Base-by-base conservation (phyloP, 768 basidiomycete species). In the Holtermannia corniformis region DNA sequence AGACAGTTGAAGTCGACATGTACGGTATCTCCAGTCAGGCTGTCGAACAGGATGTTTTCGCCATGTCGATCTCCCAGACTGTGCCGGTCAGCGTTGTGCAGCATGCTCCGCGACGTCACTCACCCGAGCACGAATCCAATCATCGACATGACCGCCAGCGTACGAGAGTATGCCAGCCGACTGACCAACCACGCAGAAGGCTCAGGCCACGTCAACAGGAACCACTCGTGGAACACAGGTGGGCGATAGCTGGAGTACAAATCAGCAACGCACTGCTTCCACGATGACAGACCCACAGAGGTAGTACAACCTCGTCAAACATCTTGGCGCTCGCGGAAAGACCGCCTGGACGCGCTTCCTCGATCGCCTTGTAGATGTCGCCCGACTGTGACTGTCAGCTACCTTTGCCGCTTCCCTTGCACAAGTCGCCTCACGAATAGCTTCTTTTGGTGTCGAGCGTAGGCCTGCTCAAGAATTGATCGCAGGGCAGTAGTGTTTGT, bases 1-100 rank as follows among this genome's bases (percentile, higher is more conserved):
- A 97, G 77, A 74, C 91, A 95, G 68, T 96, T 96, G 63, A 99
- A 92, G 71, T 97, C 95, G 52, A 97, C 91, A 61, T 99, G 95
- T 1, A 97, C 84, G 5, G 86, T 80, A 64, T 93, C 92, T 1
- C 95, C 95, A 0, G 83, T 85, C 59, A 82, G 84, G 3, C 75
- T 78, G 64, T 99, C 95, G 43, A 97, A 80, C 13, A 99, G 77
- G 46, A 97, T 96, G 67, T 99, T 99, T 74, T 97, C 93, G 62
- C 85, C 82, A 67, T 99, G 95, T 40, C 95, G 79, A 72, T 99
- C 95, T 12, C 95, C 95, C n/a, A 99, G 77, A n/a, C 92, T 93
- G 40, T 20, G 12, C 5, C 11, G 14, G 44, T 55, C 52, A 60
- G 57, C 22, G 42, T 24, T 37, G 37, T 23, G 19, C 4, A 22